phyloP scores from a whole-genome alignment of 805 yeast species.

The Kodamaea fukazawae region DNA sequence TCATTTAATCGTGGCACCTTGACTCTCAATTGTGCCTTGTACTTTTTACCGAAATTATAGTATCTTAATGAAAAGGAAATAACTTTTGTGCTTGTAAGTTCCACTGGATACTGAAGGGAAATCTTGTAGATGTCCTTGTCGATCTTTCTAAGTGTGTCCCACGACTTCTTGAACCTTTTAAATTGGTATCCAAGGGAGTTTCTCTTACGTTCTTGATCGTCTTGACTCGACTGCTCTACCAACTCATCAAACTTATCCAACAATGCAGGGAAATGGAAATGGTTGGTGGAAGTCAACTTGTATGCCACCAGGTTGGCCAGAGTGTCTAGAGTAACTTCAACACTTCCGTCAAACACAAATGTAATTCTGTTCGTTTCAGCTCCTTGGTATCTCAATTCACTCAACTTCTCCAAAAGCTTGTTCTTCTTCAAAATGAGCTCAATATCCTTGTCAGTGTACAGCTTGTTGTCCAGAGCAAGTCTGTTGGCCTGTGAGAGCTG shows the following conservation, averaged over 20 bases:
- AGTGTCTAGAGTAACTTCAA: conserved; percentile 8
- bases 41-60: conserved; percentile 14
- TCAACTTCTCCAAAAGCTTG: conserved; percentile 23
- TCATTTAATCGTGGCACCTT: conserved; percentile 2
- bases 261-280: background rate
- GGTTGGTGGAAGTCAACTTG: no score
- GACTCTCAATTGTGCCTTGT: conserved; percentile 12
- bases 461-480: conserved; percentile 13
- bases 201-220: background rate
- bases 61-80: conserved; percentile 16
- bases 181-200: conserved; percentile 14
- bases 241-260: background rate
- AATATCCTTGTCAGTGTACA: conserved; percentile 21
- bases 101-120: conserved; percentile 28
- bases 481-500: conserved; percentile 13
- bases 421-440: conserved; percentile 19
- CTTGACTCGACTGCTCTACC: background rate
- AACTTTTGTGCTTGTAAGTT: conserved; percentile 8
- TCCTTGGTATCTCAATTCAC: conserved; percentile 21
- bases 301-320: no score
- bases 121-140: conserved; percentile 33
- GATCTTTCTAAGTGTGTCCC: conserved; percentile 18
- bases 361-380: conserved; percentile 10
- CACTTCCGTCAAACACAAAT: conserved; percentile 14
- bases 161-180: conserved; percentile 16